Percentiles rank a stretch among this genome's conserved stretches.
Evolutionary conservation across 2,329 filamentous ascomycete species (phyloP).

Genomic region (Xylariaceae sp.): DNA sequence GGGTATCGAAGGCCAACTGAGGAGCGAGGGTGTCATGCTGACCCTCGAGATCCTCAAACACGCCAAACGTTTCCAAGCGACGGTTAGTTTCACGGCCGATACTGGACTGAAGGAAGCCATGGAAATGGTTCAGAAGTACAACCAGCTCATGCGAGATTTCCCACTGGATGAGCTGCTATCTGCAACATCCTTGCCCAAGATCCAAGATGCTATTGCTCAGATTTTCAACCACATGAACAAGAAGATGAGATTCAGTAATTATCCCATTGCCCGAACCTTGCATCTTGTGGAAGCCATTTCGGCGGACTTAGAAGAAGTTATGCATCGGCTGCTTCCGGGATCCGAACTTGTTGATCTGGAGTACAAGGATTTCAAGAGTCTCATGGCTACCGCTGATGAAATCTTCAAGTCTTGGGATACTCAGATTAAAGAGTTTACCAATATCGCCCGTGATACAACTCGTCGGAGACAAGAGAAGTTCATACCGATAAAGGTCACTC

Average conservation of each 20-base stretch:
- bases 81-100: slow-evolving; percentile 92
- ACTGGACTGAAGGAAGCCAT: slow-evolving; percentile 94
- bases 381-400: slow-evolving; percentile 77
- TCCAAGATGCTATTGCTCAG: slow-evolving; percentile 79
- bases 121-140: slow-evolving; percentile 97
- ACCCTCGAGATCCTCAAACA: slow-evolving; percentile 94
- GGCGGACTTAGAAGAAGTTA: slow-evolving; percentile 77
- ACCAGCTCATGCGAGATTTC: slow-evolving; percentile 97
- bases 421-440: slow-evolving; percentile 94
- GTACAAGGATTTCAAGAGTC: slow-evolving; percentile 79
- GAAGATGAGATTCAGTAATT: slow-evolving; percentile 93
- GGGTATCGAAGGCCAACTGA: slow-evolving; percentile 81
- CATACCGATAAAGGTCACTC: slow-evolving; percentile 93
- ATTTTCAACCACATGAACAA: slow-evolving; percentile 97
- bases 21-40: slow-evolving; percentile 80
- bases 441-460: slow-evolving; percentile 91
- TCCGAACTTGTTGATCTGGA: slow-evolving; percentile 86
- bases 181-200: slow-evolving; percentile 80
- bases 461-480: slow-evolving; percentile 94
- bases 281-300: slow-evolving; percentile 97
- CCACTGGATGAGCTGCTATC: slow-evolving; percentile 91
- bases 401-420: slow-evolving; percentile 96
- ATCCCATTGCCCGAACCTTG: slow-evolving; percentile 85
- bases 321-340: slow-evolving; percentile 81
- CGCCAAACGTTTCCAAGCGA: slow-evolving; percentile 96